Evolutionary conservation across 768 basidiomycete species (phyloP), one percentile per base, ranked within the genome.

Genomic region (Jaapia argillacea): DNA sequence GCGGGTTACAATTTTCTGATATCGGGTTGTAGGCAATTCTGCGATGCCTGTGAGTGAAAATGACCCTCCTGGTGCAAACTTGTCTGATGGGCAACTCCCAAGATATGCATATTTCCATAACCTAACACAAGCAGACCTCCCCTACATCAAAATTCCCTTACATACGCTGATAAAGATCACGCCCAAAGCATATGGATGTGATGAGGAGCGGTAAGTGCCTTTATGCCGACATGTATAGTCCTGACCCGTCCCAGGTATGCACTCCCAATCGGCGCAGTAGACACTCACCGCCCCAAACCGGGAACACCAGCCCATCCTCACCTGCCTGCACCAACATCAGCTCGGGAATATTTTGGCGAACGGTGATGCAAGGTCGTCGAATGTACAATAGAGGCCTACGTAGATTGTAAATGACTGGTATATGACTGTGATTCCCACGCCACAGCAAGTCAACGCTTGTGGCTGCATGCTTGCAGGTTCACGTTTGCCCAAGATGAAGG

Each of bases 91-190:
- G n/a, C n/a, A n/a, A n/a, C n/a, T n/a, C 25, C 22, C 18, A 55
- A 92, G 88, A 58, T 98, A 99, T 56, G 94, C 94, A 14, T 99
- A 99, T 67, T 98, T 98, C 68, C 85, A 90, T 60, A 76, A 93
- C 53, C 66, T 94, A 20, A 77, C 87, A 1, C 96, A 96, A 61
- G 87, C 75, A 20, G 92, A 98, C 57, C 71, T 99, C 25, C 96
- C 96, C 1, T 99, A 99, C 59, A 88, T 98, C 70, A 94, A 93
- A 67, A 92, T 97, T 37, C 92, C 92, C 1, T 63, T 94, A 44
- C 96, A 99, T 58, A 99, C 94, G 0, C 85, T 99, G 27, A 96
- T 99, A 62, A 98, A 98, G 65, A 73, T 99, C 37, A 98, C 94
- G 1, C 96, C 96, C 6, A 92, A 89, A 58, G 96, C 96, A 1